phyloP scores from a whole-genome alignment of 1,284 basidiomycete genomes.

The Veloboletus limbatus region DNA sequence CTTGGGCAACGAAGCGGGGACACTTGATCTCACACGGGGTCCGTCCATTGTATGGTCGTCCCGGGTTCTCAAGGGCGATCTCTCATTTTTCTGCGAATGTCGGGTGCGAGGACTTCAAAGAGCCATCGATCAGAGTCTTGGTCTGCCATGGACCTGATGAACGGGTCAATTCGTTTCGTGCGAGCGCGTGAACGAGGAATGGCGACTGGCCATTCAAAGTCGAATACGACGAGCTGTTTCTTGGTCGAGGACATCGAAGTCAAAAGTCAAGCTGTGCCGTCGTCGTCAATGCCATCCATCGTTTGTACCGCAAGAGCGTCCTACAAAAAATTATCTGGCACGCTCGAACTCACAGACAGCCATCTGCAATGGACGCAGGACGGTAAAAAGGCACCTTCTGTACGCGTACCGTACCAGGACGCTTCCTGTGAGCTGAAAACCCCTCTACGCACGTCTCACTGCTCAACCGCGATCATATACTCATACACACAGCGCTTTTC shows the following conservation, averaged over 20 bases:
- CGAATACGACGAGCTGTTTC: conserved; percentile 88
- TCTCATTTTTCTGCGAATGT: conserved; percentile 83
- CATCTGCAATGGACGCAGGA: conserved; percentile 74
- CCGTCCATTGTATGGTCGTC: conserved; percentile 80
- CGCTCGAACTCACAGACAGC: conserved; percentile 64
- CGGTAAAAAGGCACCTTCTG: conserved; percentile 55
- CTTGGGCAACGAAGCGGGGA: not conserved
- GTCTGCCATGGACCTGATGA: conserved; percentile 78
- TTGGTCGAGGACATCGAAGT: conserved; percentile 39
- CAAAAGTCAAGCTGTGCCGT: not conserved
- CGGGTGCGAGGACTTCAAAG: conserved; percentile 87
- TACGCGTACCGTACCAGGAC: conserved; percentile 59
- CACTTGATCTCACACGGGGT: conserved; percentile 78
- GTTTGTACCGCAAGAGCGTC: conserved; percentile 70
- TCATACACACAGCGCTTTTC: conserved; percentile 58
- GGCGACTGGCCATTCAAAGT: conserved; percentile 88
- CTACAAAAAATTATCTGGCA: conserved; percentile 76
- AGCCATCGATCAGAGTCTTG: conserved; percentile 98
- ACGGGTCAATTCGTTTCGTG: not conserved
- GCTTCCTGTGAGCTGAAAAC: conserved; percentile 55
- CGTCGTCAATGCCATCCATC: conserved; percentile 47
- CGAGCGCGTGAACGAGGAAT: not conserved
- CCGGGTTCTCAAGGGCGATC: conserved; percentile 45
- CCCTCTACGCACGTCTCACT: conserved; percentile 3
- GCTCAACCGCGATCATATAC: no score